phyloP scores from a whole-genome alignment of 2,329 filamentous ascomycete species.

The Hymenoscyphus scutula region DNA sequence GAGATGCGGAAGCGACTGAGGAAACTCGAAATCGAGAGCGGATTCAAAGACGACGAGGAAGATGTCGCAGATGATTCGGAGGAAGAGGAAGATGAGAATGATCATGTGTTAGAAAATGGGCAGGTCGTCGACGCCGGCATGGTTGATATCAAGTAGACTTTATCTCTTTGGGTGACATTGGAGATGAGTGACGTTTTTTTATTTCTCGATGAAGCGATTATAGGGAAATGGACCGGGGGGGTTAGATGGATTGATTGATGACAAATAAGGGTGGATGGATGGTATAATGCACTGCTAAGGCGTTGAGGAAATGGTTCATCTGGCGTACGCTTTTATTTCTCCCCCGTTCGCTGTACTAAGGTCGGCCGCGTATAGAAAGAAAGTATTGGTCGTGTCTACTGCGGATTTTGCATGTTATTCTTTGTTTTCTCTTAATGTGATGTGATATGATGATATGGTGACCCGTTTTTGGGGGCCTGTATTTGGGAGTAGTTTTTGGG shows the following conservation, averaged over 20 bases:
- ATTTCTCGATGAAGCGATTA: background rate
- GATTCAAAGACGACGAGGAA: slow-evolving; percentile 70
- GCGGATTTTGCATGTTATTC: no score
- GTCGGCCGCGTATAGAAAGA: background rate
- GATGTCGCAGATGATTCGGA: slow-evolving; percentile 58
- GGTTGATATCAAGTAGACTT: slow-evolving; percentile 16
- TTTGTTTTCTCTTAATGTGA: no score
- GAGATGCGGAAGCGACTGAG: slow-evolving; percentile 77
- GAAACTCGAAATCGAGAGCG: slow-evolving; percentile 70
- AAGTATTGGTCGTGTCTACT: background rate
- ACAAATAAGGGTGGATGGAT: slow-evolving; percentile 11
- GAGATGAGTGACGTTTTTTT: background rate
- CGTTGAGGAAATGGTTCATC: slow-evolving; percentile 15
- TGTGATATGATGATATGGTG: no score
- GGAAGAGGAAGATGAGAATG: slow-evolving; percentile 45
- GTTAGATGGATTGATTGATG: slow-evolving; percentile 10
- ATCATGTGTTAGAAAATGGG: slow-evolving; percentile 30
- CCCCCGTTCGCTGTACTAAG: background rate
- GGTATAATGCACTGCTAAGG: slow-evolving; percentile 22
- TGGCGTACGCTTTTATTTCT: background rate
- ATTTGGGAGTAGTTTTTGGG: no score
- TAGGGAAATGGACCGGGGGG: background rate
- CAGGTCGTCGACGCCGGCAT: slow-evolving; percentile 21
- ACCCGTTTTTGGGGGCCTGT: no score
- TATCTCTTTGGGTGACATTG: background rate